These are phyloP conservation scores for Candida patagonica DNA, from an alignment of 805 yeast genomes.

Conservation along the genomic window DNA sequence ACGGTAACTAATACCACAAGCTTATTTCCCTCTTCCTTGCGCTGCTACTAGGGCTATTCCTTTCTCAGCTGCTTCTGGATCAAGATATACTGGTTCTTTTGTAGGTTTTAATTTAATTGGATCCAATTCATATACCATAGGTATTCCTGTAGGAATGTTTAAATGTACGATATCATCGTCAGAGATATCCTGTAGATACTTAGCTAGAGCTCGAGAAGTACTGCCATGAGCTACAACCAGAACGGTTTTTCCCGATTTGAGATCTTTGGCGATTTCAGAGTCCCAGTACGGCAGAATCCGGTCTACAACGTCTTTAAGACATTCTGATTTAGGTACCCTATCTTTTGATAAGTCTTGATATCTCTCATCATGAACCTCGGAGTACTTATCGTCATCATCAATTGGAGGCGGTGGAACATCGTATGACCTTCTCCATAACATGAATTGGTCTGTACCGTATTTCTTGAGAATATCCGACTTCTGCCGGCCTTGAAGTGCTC, in stretches of 20 bases:
- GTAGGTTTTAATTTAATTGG: slow-evolving; percentile 81
- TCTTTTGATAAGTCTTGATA: slow-evolving; percentile 64
- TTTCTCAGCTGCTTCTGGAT: slow-evolving; percentile 93
- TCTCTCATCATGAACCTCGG: slow-evolving; percentile 71
- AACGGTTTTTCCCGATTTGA: slow-evolving; percentile 74
- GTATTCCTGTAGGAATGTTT: slow-evolving; percentile 92
- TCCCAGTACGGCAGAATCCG: slow-evolving; percentile 90
- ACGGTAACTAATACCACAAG: too few species aligned
- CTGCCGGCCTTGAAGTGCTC: slow-evolving; percentile 89
- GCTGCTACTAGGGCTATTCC: slow-evolving; percentile 95
- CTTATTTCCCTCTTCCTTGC: too few species aligned
- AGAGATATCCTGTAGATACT: slow-evolving; percentile 79
- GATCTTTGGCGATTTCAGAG: slow-evolving; percentile 70
- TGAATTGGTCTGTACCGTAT: slow-evolving; percentile 78
- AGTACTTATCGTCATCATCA: slow-evolving; percentile 59
- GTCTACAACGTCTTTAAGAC: slow-evolving; percentile 78
- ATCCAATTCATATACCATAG: slow-evolving; percentile 85
- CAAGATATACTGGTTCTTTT: too few species aligned
- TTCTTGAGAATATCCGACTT: slow-evolving; percentile 73
- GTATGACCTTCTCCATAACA: slow-evolving; percentile 85
- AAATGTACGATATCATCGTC: slow-evolving; percentile 77
- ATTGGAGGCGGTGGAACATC: slow-evolving; percentile 85
- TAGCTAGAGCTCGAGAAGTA: slow-evolving; percentile 83
- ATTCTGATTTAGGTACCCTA: slow-evolving; percentile 78
- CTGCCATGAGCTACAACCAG: slow-evolving; percentile 88